phyloP scores from a whole-genome alignment of 2,329 filamentous ascomycete species.

The Monosporascus sp. region DNA sequence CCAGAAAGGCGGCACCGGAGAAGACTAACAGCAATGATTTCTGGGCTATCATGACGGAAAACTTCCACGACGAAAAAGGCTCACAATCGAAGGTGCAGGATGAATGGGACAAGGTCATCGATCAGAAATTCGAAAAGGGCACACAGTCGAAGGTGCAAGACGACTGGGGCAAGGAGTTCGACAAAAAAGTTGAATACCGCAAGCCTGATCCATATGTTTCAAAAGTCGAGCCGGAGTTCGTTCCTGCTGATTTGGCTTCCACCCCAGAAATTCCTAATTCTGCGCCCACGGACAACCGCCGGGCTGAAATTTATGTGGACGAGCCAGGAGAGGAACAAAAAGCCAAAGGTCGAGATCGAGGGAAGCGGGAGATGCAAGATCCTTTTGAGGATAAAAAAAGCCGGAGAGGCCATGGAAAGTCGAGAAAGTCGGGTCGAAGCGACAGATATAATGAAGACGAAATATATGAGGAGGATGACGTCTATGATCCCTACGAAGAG shows the following conservation, averaged over 20 bases:
- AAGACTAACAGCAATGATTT: slow-evolving; percentile 12
- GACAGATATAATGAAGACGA: slow-evolving; percentile 15
- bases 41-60: slow-evolving; percentile 9
- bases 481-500: slow-evolving; percentile 33
- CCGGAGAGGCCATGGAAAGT: slow-evolving; percentile 4
- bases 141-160: neutral
- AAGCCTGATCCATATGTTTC: neutral
- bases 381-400: slow-evolving; percentile 3
- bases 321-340: neutral
- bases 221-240: neutral
- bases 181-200: neutral
- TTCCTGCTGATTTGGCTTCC: neutral
- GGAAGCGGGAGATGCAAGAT: neutral
- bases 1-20: slow-evolving; percentile 8
- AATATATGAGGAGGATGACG: slow-evolving; percentile 19
- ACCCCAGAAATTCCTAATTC: neutral
- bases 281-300: neutral
- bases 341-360: neutral
- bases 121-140: slow-evolving; percentile 4
- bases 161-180: slow-evolving; percentile 10
- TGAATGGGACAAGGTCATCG: neutral
- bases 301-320: neutral
- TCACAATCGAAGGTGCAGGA: neutral
- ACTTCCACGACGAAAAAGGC: neutral
- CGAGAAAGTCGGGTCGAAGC: slow-evolving; percentile 8